A percentile compares a stretch with the other conserved stretches of the same genome.
Evolutionary conservation across 2,329 filamentous ascomycete genomes (phyloP).

Genomic region (Alternaria longipes): DNA sequence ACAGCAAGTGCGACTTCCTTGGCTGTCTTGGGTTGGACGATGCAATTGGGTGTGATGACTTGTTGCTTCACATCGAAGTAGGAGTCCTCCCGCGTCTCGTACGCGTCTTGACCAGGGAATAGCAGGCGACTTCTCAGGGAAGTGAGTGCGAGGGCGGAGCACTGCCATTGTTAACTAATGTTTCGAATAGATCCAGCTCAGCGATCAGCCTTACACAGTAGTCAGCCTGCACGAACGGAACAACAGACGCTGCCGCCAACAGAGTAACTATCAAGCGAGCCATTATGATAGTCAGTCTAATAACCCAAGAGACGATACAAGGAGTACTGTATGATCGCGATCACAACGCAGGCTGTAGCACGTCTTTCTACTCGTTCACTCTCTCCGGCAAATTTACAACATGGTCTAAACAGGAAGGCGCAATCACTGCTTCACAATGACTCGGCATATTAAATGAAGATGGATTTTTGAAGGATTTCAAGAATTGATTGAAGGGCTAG

Average conservation of each 20-base stretch:
- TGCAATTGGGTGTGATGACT: slow-evolving; percentile 31
- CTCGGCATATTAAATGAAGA: not conserved
- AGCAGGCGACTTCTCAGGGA: slow-evolving; percentile 22
- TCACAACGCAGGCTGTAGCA: not conserved
- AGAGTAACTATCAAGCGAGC: slow-evolving; percentile 13
- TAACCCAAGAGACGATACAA: not conserved
- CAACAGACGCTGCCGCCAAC: slow-evolving; percentile 19
- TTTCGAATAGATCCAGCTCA: not conserved
- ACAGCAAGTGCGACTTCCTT: slow-evolving; percentile 31
- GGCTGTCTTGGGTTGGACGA: slow-evolving; percentile 31
- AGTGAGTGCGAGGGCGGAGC: slow-evolving; percentile 13
- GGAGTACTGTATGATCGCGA: not conserved
- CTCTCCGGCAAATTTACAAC: not conserved
- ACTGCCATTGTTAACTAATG: slow-evolving; percentile 8
- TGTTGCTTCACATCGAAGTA: slow-evolving; percentile 38
- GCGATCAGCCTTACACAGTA: slow-evolving; percentile 13
- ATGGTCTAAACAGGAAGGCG: not conserved
- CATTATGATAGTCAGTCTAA: not conserved
- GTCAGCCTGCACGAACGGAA: slow-evolving; percentile 8
- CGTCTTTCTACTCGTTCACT: not conserved
- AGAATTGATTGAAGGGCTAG: not conserved
- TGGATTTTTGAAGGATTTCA: not conserved
- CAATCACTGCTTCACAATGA: not conserved
- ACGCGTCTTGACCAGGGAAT: slow-evolving; percentile 25
- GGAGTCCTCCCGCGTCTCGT: slow-evolving; percentile 21